phyloP scores from a whole-genome alignment of 2,329 filamentous ascomycete species.

The Colletotrichum sp. region DNA sequence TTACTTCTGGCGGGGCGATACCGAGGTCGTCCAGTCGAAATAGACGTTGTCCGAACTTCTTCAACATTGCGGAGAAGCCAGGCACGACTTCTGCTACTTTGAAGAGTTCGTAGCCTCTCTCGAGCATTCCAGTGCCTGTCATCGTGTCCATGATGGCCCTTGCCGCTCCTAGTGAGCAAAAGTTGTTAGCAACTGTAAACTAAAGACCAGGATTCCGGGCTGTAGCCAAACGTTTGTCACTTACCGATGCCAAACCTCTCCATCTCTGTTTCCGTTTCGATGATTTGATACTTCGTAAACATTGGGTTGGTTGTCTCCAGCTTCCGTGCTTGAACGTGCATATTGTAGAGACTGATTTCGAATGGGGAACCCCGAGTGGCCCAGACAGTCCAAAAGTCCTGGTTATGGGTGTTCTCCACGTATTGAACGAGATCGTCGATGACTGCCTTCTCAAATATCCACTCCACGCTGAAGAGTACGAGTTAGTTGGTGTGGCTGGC shows the following conservation, averaged over 20 bases:
- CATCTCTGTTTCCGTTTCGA: constrained; percentile 5
- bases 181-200: not conserved
- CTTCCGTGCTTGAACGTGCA: constrained; percentile 4
- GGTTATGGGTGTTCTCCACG: not conserved
- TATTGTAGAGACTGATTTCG: constrained; percentile 3
- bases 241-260: not conserved
- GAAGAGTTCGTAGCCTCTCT: not conserved
- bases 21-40: not conserved
- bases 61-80: not conserved
- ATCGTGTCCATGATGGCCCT: not conserved
- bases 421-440: not conserved
- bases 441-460: not conserved
- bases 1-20: not conserved
- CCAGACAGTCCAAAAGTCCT: constrained; percentile 11
- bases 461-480: not conserved
- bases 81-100: not conserved
- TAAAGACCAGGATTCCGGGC: not conserved
- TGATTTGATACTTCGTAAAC: not conserved
- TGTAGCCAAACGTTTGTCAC: not conserved
- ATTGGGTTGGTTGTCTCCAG: not conserved
- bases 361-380: not conserved
- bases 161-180: not conserved
- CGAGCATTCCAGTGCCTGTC: not conserved
- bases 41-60: not conserved
- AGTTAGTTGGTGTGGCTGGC: not conserved